Percentiles rank a stretch among this genome's conserved stretches.
These are phyloP conservation scores for Lodderomyces theae DNA, from an alignment of 1,139 yeast species.

Conservation along the genomic window DNA sequence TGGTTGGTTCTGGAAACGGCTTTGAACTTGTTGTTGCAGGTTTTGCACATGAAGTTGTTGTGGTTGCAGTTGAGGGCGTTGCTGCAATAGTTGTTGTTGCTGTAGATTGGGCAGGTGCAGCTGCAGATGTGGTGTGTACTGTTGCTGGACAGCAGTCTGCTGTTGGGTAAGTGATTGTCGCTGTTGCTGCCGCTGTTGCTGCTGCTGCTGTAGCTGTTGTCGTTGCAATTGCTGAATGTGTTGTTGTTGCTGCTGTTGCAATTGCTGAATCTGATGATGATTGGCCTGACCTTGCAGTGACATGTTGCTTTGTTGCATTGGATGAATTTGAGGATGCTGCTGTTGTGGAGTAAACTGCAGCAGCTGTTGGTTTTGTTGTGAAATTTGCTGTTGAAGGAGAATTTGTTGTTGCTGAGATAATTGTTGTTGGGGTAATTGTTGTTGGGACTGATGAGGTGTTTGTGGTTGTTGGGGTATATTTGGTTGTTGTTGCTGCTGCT, in stretches of 20 bases:
- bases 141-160: background rate
- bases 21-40: constrained; percentile 5
- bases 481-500: constrained; percentile 16
- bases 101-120: constrained; percentile 1
- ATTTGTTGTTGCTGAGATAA: constrained; percentile 10
- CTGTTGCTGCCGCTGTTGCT: constrained; percentile 11
- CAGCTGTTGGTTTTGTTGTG: constrained; percentile 6
- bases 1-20: constrained; percentile 4
- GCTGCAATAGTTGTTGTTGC: constrained; percentile 2
- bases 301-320: constrained; percentile 1
- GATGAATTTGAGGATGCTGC: background rate
- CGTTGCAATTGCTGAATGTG: constrained; percentile 16
- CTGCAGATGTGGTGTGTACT: constrained; percentile 5
- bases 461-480: constrained; percentile 14
- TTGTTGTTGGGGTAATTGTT: constrained; percentile 12
- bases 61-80: constrained; percentile 2
- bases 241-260: constrained; percentile 19
- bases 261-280: constrained; percentile 8
- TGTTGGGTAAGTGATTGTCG: constrained; percentile 3
- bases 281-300: constrained; percentile 15
- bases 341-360: constrained; percentile 1
- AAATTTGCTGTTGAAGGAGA: background rate
- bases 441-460: constrained; percentile 11
- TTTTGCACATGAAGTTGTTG: constrained; percentile 1
- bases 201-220: constrained; percentile 13